These are phyloP conservation scores for Lactarius psammicola DNA, from an alignment of 768 basidiomycete genomes.

Conservation along the genomic window DNA sequence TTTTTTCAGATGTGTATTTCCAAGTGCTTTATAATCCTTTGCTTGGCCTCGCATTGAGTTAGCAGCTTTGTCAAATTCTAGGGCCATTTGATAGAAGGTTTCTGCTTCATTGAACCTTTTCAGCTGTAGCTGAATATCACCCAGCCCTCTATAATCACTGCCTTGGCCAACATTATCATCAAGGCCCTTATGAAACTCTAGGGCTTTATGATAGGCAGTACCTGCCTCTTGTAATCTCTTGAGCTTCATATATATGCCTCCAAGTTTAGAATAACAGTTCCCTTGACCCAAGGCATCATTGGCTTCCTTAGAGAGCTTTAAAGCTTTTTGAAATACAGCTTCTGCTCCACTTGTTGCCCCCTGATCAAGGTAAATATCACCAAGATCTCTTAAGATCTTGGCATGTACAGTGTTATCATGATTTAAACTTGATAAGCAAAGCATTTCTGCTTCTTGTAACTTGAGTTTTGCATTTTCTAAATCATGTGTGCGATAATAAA, in stretches of 20 bases:
- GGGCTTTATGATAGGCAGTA: background rate
- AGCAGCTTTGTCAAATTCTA: conserved; percentile 1
- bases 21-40: background rate
- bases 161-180: background rate
- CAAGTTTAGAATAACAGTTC: background rate
- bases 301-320: background rate
- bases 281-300: conserved; percentile 2
- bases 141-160: conserved; percentile 1
- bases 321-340: background rate
- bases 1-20: background rate
- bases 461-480: background rate
- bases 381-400: background rate
- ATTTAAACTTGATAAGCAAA: background rate
- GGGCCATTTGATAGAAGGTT: background rate
- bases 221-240: background rate
- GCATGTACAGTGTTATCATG: background rate
- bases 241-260: conserved; percentile 3
- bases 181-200: conserved; percentile 1
- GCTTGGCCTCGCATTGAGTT: background rate
- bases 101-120: background rate
- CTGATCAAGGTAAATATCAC: background rate
- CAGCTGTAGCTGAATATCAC: background rate
- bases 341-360: background rate
- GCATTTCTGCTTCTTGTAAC: background rate
- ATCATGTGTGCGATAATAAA: background rate